phyloP scores from a whole-genome alignment of 129 eudicot species.

The Pittosporum tobira region DNA sequence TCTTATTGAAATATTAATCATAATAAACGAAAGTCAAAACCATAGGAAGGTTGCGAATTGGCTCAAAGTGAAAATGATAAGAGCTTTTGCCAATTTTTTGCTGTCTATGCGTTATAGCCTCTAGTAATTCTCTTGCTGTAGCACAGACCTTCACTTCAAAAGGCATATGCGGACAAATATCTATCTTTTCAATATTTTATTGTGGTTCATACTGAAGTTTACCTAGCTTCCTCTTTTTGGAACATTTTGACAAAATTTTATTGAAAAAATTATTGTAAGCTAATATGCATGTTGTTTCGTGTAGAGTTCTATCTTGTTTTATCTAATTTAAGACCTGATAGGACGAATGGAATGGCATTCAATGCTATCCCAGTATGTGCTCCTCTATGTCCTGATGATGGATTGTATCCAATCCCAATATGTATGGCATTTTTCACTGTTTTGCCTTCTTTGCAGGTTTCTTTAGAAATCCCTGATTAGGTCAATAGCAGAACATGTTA shows the following conservation, averaged over 20 bases:
- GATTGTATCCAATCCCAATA: neutral
- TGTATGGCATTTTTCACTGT: neutral
- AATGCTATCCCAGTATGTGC: slow-evolving; percentile 1
- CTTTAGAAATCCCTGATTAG: neutral
- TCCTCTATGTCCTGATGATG: slow-evolving; percentile 1
- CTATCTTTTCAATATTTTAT: too few species aligned
- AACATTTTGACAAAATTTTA: too few species aligned
- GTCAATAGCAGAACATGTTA: neutral
- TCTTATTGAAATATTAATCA: too few species aligned
- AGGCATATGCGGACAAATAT: neutral
- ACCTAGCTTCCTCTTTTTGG: neutral
- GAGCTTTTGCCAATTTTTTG: too few species aligned
- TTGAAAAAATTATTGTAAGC: neutral
- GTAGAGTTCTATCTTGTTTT: neutral
- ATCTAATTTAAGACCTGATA: neutral
- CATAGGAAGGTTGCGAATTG: too few species aligned
- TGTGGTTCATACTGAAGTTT: neutral
- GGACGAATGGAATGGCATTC: neutral
- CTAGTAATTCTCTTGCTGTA: too few species aligned
- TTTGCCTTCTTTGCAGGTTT: slow-evolving; percentile 1
- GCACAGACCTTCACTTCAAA: neutral
- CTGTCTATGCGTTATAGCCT: too few species aligned
- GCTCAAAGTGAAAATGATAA: too few species aligned
- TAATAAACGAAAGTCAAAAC: too few species aligned
- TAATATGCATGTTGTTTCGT: neutral